Percentiles rank a stretch among this genome's conserved stretches.
Conservation (phyloP, 2,329 filamentous ascomycete species). For the Verticillium zaregamsianum region DNA sequence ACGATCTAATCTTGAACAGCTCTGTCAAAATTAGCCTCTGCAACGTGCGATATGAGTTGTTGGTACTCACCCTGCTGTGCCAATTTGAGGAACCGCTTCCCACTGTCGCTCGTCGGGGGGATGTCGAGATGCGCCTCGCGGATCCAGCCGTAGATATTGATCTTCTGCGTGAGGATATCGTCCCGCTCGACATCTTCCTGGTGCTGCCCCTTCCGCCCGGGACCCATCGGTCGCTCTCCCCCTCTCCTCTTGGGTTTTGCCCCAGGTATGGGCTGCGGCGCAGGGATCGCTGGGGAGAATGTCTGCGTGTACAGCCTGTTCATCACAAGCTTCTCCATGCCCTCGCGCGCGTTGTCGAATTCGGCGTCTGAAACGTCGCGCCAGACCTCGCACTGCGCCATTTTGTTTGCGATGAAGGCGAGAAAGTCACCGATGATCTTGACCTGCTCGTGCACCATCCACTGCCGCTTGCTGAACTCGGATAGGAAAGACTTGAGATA, state of each 20-base stretch:
- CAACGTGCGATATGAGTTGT: not conserved
- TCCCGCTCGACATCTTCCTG: conserved; percentile 97
- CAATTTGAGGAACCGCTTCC: conserved; percentile 79
- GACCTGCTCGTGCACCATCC: conserved; percentile 99
- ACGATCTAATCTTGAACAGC: conserved; percentile 91
- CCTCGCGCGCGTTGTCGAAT: conserved; percentile 96
- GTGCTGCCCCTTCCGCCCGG: conserved; percentile 88
- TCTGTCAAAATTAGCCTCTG: conserved; percentile 50
- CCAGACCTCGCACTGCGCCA: conserved; percentile 97
- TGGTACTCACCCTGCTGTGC: conserved; percentile 71
- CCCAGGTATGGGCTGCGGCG: conserved; percentile 68
- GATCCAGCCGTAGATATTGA: conserved; percentile 95
- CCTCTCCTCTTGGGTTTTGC: conserved; percentile 65
- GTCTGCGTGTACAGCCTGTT: conserved; percentile 94
- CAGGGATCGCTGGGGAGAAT: conserved; percentile 88
- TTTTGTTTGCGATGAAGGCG: conserved; percentile 96
- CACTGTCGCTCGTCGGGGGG: conserved; percentile 75
- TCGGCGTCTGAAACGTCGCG: conserved; percentile 91
- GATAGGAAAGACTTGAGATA: conserved; percentile 91
- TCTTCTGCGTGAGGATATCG: conserved; percentile 93
- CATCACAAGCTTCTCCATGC: conserved; percentile 99
- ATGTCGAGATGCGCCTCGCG: conserved; percentile 93
- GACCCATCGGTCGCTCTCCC: conserved; percentile 65
- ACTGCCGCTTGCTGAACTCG: conserved; percentile 96
- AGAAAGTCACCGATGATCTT: conserved; percentile 98